These are phyloP conservation scores for Cystofilobasidium macerans DNA, from an alignment of 768 basidiomycete species.

Conservation along the genomic window DNA sequence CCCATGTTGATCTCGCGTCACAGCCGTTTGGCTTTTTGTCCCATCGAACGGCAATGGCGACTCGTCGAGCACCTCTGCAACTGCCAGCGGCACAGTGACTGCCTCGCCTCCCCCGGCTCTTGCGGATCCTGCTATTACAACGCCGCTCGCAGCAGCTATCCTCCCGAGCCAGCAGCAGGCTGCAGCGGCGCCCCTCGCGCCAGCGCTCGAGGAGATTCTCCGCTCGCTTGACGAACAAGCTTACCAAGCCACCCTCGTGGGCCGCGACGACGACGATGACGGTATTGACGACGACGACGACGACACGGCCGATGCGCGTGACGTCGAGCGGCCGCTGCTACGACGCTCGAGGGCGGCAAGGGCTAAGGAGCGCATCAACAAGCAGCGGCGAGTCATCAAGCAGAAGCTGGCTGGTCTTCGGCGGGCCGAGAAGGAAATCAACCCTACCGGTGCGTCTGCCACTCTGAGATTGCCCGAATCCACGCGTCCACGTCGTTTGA, in stretches of 20 bases:
- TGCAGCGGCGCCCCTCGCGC: neutral
- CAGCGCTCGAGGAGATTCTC: neutral
- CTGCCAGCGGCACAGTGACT: no score
- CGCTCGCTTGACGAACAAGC: neutral
- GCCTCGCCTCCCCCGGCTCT: neutral
- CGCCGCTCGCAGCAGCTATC: neutral
- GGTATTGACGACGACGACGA: neutral
- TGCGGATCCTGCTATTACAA: neutral
- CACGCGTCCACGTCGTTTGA: neutral
- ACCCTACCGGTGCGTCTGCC: neutral
- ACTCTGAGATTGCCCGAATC: neutral
- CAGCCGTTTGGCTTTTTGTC: neutral
- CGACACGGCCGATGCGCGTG: neutral
- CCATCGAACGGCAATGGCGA: conserved; percentile 1
- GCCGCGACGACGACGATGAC: neutral
- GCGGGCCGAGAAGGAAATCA: neutral
- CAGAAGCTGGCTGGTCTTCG: neutral
- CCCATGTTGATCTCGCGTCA: neutral
- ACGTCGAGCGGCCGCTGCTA: neutral
- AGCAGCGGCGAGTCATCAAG: neutral
- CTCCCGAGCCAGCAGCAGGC: neutral
- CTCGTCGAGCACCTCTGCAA: no score
- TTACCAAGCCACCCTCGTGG: neutral
- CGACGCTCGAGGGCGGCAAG: neutral
- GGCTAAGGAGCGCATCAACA: neutral